Evolutionary conservation across 768 basidiomycete genomes (phyloP).

Genomic region (Chlorophyllum brunneum): DNA sequence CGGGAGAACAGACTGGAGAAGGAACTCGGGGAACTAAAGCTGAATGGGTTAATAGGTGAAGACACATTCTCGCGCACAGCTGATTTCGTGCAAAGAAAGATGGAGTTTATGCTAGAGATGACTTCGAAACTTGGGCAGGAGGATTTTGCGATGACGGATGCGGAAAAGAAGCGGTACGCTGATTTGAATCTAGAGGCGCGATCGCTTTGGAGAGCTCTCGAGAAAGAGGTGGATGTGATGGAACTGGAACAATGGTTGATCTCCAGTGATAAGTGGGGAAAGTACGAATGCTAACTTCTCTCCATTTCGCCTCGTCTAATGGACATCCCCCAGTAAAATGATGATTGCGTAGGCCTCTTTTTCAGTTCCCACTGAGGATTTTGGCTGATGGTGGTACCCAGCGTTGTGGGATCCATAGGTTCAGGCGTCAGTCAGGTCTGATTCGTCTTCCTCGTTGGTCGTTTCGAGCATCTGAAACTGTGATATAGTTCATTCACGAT

Average conservation of each 20-base stretch:
- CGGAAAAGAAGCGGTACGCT: not conserved
- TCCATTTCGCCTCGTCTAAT: too few species aligned
- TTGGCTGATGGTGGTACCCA: too few species aligned
- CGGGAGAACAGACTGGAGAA: not conserved
- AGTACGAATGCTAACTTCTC: too few species aligned
- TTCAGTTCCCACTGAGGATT: too few species aligned
- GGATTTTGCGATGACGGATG: not conserved
- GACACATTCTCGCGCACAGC: not conserved
- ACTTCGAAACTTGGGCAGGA: not conserved
- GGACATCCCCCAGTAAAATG: too few species aligned
- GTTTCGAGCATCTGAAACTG: not conserved
- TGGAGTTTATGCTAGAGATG: not conserved
- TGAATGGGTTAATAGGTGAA: not conserved
- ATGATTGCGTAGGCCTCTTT: too few species aligned
- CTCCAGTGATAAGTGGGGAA: not conserved
- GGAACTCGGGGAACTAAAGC: not conserved
- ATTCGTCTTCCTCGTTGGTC: not conserved
- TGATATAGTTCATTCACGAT: constrained; percentile 1
- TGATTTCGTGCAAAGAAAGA: not conserved
- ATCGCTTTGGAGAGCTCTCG: constrained; percentile 1
- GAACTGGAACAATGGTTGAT: constrained; percentile 1
- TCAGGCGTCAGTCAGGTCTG: not conserved
- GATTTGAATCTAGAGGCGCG: not conserved
- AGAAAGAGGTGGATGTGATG: not conserved
- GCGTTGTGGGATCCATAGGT: too few species aligned